Evolutionary conservation across 306 rosid genomes (phyloP), one percentile per base, ranked within the genome.

Genomic region (Glycine latifolia): DNA sequence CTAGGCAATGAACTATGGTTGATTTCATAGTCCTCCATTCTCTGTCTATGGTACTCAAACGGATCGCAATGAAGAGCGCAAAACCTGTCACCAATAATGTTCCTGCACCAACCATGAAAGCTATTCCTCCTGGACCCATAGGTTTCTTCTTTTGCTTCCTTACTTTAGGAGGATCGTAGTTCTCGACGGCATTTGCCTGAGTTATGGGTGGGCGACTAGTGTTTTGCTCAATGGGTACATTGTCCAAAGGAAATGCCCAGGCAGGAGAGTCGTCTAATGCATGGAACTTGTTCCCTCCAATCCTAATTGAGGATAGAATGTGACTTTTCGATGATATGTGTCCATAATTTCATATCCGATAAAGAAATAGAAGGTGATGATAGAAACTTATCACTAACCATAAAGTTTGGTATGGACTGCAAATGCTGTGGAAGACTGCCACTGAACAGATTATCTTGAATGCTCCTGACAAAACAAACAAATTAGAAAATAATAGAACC

Each of bases 361-460:
- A 79, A 73, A 6, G 53, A 59, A 74, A 58, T 43, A 41, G 53
- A 14, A 73, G 66, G 69, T 31, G 7, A 73, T 31, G 7, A 73
- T 67, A 8, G 67, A 67, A 71, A 77, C 7, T 66, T 74, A 54
- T 41, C 50, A 82, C 88, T 73, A 79, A 91, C 99, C 98, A 91
- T 79, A 93, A 93, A 82, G 87, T 95, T 93, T 87, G 96, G 96
- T 82, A 95, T 88, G 60, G 86, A 77, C 86, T 87, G 91, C 83
- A 93, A 93, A 67, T 88, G 94, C 62, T 69, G 85, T 6, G 97
- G 99, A 77, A 95, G 86, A 83, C 93, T 87, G 85, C 99, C 98
- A 71, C 98, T 95, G 76, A 95, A 95, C 79, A 43, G 73, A 82
- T 95, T 95, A 41, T 89, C 88, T 87, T 92, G 94, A 84, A 95